Base-by-base conservation (phyloP, 345 rosid genomes). In the Eucalyptus sp. region DNA sequence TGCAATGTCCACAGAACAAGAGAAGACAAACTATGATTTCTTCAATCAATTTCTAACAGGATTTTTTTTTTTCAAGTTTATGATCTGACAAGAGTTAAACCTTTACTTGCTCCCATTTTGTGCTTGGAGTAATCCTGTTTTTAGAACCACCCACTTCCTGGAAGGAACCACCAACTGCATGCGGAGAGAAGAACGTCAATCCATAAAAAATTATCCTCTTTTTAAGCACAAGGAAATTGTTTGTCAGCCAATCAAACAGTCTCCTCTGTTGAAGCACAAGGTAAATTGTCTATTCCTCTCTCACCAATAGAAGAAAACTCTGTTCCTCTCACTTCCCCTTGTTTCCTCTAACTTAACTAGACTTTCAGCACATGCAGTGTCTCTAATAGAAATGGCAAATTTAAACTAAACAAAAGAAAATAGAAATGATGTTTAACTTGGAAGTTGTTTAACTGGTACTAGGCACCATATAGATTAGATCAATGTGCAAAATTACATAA, bases 101-200 rank as follows among this genome's bases (percentile, higher is more conserved):
- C 98, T 98, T 98, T 54, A 98, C 99, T 90, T 97, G 97, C 88
- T 96, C 98, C 99, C 99, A 98, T 79, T 97, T 96, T 22, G 97
- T 95, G 93, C 96, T 91, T 62, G 99, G 94, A 33, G 97, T 94
- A 87, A 98, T 96, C 90, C 92, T 93, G 85, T 93, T 94, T 88
- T 92, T 94, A 80, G 92, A 92, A 90, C 89, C 91, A 89, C 91
- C 94, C 87, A 90, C 96, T 91, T 94, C 96, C 66, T 86, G 81
- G 66, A 58, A 92, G 66, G 93, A 90, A 50, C 90, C 95, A 86
- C 91, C 93, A 92, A 90, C 96, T 92, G 92, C 91, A 92, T 88
- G 88, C 64, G 49, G 52, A 56, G 87, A 90, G 89, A 66, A 50
- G 83, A 76, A 76, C 10, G 46, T 76, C 83, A 76, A 44, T 76